A percentile compares a stretch with the other conserved stretches of the same genome.
These are phyloP conservation scores for Neurospora sp. DNA, from an alignment of 495 filamentous ascomycete species.

Conservation along the genomic window DNA sequence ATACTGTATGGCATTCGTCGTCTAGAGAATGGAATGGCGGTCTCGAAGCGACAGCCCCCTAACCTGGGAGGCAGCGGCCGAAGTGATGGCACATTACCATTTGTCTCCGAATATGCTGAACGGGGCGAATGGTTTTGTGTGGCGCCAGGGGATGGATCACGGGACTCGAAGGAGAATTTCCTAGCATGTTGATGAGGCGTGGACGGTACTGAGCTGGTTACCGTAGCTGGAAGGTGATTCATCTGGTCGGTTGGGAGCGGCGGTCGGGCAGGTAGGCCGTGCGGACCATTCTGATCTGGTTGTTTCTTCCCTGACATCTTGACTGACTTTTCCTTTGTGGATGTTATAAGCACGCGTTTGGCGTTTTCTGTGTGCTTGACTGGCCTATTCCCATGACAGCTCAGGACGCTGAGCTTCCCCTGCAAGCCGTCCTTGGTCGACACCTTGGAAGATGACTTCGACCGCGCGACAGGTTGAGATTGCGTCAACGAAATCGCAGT, in stretches of 20 bases:
- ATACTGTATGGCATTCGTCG: constrained; percentile 86
- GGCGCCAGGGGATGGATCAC: constrained; percentile 76
- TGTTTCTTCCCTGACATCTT: constrained; percentile 42
- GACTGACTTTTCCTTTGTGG: constrained; percentile 32
- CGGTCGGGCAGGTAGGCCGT: constrained; percentile 22
- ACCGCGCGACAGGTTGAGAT: constrained; percentile 36
- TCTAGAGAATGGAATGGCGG: constrained; percentile 31
- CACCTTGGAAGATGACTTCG: constrained; percentile 42
- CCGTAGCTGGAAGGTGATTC: constrained; percentile 34
- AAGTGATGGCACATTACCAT: constrained; percentile 56
- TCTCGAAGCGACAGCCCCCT: constrained; percentile 74
- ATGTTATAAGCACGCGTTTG: constrained; percentile 46
- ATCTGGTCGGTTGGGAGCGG: constrained; percentile 23
- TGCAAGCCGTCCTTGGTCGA: constrained; percentile 37
- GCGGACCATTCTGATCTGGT: constrained; percentile 16
- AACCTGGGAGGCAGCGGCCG: constrained; percentile 40
- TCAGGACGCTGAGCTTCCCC: constrained; percentile 30
- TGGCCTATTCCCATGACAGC: constrained; percentile 51
- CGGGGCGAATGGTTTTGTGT: constrained; percentile 72
- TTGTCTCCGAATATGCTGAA: constrained; percentile 83
- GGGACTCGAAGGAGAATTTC: constrained; percentile 70
- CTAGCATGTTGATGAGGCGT: constrained; percentile 85
- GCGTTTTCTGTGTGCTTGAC: constrained; percentile 37
- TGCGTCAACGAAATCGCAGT: constrained; percentile 35
- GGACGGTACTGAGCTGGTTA: constrained; percentile 87